These are phyloP conservation scores for Cytospora paraplurivora DNA, from an alignment of 2,329 filamentous ascomycete genomes.

Conservation along the genomic window DNA sequence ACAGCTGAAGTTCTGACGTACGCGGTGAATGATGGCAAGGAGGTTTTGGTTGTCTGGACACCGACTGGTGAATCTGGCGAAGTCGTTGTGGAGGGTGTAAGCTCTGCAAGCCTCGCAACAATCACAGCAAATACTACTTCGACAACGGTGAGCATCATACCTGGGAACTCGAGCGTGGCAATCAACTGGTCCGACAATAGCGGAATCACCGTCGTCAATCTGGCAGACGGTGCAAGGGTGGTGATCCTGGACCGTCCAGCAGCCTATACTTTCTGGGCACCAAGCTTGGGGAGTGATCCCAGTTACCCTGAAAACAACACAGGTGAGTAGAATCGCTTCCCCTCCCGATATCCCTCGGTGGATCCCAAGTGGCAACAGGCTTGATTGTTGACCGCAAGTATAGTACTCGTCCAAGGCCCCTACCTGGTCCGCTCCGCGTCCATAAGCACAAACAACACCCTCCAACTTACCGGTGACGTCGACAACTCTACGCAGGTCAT, in stretches of 20 bases:
- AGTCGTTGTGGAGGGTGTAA: slow-evolving; percentile 49
- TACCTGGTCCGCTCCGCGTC: slow-evolving; percentile 53
- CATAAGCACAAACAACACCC: slow-evolving; percentile 36
- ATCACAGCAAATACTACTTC: slow-evolving; percentile 43
- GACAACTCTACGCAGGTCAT: slow-evolving; percentile 43
- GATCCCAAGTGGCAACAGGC: too few relatives aligned
- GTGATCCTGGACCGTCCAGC: slow-evolving; percentile 55
- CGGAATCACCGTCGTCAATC: slow-evolving; percentile 50
- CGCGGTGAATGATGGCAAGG: slow-evolving; percentile 48
- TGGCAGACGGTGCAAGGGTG: slow-evolving; percentile 50
- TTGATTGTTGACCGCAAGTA: background rate
- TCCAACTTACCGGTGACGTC: slow-evolving; percentile 50
- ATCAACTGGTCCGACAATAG: slow-evolving; percentile 51
- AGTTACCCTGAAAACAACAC: slow-evolving; percentile 48
- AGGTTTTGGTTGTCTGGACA: slow-evolving; percentile 55
- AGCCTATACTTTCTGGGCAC: slow-evolving; percentile 60
- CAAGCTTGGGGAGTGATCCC: slow-evolving; percentile 51
- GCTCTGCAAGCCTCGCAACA: slow-evolving; percentile 37
- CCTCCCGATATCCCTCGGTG: background rate
- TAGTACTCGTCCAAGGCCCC: slow-evolving; percentile 54
- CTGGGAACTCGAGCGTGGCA: slow-evolving; percentile 43
- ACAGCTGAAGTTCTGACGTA: slow-evolving; percentile 59
- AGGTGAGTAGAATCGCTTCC: slow-evolving; percentile 36
- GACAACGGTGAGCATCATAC: slow-evolving; percentile 45
- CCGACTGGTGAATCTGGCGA: slow-evolving; percentile 57